These are phyloP conservation scores for Globisporangium cylindrosporum DNA, from an alignment of 352 stramenopile genomes.

Conservation along the genomic window DNA sequence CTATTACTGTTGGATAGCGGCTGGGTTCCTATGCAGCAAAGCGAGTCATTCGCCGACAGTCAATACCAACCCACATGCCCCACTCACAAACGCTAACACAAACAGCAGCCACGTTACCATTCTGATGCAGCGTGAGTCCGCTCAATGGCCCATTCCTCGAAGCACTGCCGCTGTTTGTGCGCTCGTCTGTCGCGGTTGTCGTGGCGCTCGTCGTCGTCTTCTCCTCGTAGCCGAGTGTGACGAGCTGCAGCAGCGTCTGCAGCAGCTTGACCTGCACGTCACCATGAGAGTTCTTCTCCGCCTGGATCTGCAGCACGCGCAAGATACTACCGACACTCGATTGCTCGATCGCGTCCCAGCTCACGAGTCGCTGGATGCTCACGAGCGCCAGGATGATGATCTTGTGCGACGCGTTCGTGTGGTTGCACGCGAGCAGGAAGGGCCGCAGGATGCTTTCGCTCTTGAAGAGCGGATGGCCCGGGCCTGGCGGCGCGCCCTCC, in stretches of 20 bases:
- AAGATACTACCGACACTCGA: constrained; percentile 94
- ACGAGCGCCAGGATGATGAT: constrained; percentile 93
- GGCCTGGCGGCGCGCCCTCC: constrained; percentile 69
- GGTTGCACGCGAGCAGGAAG: constrained; percentile 97
- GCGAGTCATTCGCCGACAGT: too few relatives aligned
- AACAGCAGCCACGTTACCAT: not conserved
- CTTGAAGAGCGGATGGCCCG: constrained; percentile 91
- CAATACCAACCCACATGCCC: too few relatives aligned
- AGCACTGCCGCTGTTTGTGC: constrained; percentile 3
- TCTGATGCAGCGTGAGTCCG: constrained; percentile 21
- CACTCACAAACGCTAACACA: not conserved
- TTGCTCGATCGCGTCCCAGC: constrained; percentile 93
- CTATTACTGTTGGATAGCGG: not conserved
- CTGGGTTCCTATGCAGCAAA: constrained; percentile 2
- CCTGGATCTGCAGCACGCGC: constrained; percentile 95
- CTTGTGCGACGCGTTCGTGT: constrained; percentile 93
- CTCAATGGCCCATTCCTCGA: constrained; percentile 14
- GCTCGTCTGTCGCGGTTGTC: not conserved
- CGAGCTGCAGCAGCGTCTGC: constrained; percentile 85
- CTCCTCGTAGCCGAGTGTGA: constrained; percentile 79
- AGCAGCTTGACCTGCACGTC: constrained; percentile 89
- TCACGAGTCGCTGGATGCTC: constrained; percentile 94
- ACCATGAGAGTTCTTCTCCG: constrained; percentile 78
- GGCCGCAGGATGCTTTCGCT: constrained; percentile 94
- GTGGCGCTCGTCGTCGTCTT: constrained; percentile 13